Evolutionary conservation across 495 filamentous ascomycete species (phyloP).

Genomic region (Penicillium daleae): DNA sequence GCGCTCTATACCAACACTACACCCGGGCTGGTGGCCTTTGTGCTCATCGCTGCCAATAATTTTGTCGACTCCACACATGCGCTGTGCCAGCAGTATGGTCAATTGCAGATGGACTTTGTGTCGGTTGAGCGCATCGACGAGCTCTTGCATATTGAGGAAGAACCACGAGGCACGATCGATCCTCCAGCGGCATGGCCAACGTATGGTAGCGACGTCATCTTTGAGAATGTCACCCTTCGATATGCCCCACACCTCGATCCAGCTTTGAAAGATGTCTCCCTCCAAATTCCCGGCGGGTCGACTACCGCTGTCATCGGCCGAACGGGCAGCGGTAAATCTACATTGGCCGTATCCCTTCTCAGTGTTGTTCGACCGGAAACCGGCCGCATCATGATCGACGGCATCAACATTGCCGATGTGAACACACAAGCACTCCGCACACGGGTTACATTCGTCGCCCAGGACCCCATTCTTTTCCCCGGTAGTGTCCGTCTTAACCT

Average conservation of each 20-base stretch:
- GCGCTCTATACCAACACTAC: slow-evolving; percentile 71
- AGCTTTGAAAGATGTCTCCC: slow-evolving; percentile 62
- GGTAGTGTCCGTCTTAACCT: slow-evolving; percentile 63
- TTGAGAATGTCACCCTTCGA: slow-evolving; percentile 74
- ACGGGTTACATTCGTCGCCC: slow-evolving; percentile 64
- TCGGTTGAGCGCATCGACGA: slow-evolving; percentile 84
- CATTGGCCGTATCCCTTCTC: slow-evolving; percentile 65
- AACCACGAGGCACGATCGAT: slow-evolving; percentile 62
- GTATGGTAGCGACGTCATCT: slow-evolving; percentile 68
- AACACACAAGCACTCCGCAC: slow-evolving; percentile 62
- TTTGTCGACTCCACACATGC: slow-evolving; percentile 69
- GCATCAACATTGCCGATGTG: slow-evolving; percentile 62
- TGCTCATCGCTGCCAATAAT: slow-evolving; percentile 50
- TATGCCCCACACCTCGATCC: slow-evolving; percentile 78
- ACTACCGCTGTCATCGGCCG: slow-evolving; percentile 68
- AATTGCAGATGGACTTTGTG: slow-evolving; percentile 88
- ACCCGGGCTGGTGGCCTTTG: slow-evolving; percentile 76
- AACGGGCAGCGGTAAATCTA: slow-evolving; percentile 70
- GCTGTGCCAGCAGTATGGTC: slow-evolving; percentile 75
- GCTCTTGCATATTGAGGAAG: slow-evolving; percentile 72
- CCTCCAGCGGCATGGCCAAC: slow-evolving; percentile 79
- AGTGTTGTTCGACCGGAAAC: slow-evolving; percentile 56
- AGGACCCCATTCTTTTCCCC: slow-evolving; percentile 67
- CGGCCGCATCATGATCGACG: slow-evolving; percentile 62
- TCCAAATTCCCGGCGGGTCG: slow-evolving; percentile 72